Evolutionary conservation across 371 early-diverging fungal species (phyloP), one percentile per base, ranked within the genome.

Genomic region (Mucor irregularis): DNA sequence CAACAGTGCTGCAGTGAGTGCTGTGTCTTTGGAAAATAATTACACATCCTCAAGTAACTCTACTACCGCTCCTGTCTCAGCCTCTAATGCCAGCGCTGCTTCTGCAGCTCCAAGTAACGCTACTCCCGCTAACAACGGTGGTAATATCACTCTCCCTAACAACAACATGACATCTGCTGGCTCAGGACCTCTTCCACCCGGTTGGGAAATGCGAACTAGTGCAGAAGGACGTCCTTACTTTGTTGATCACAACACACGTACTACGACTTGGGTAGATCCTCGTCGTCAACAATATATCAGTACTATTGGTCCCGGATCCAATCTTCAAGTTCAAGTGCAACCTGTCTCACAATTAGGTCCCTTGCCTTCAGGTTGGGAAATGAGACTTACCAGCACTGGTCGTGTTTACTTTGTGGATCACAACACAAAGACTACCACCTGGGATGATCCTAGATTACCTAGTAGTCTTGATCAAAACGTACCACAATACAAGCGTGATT

Each of bases 401-500:
- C 76, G 94, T 28, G 91, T 91, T 14, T 96, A 93, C 77, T 96
- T 92, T 85, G 94, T 96, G 1, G 94, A 96, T 73, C 93, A 96
- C 69, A 91, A 92, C 68, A 90, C 92, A 19, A 90, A 92, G 66
- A 91, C 90, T 8, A 95, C 96, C 4, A 91, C 95, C 1, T 95
- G 95, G 95, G 98, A 96, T 69, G 98, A 97, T 68, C 98, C 98
- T 30, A 83, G 98, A 9, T 73, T 98, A 51, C 97, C 98, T 13
- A 92, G 93, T 66, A 90, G 88, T 64, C 84, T 95, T 24, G 97
- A 96, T 68, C 90, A 89, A 70, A 90, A 90, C 51, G 97, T 95
- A n/a, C 98, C 98, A 16, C 93, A 96, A 68, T 98, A 98, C 81
- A 98, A 97, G 81, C 91, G 97, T 33, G 97, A 96, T 76, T 98